Base-by-base conservation (phyloP, 495 filamentous ascomycete species). In the Bombardia bombarda region DNA sequence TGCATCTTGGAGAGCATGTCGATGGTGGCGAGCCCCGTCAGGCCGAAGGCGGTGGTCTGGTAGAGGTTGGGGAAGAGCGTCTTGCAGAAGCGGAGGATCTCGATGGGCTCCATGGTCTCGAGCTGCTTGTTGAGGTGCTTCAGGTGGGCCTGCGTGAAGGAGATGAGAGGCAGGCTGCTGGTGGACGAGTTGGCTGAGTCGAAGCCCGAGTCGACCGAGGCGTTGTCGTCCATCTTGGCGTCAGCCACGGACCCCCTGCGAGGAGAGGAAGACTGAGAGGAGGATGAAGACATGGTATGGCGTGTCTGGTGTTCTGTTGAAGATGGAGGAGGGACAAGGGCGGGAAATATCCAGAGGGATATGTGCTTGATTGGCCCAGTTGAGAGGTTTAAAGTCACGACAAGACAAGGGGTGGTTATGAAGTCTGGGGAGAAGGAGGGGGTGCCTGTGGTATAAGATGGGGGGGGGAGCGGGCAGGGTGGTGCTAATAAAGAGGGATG, bases 31-130 rank as follows among this genome's bases (percentile, higher is more conserved):
- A 98, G 80, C 37, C 92, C 92, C 5, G 90, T 94, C 32, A 97
- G 72, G 32, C 92, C 92, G 53, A 98, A 96, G 30, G 92, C 90
- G n/a, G 92, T 97, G 33, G 89, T 90, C 68, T 98, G 92, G 69
- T 82, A 97, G 10, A 98, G 82, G 54, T 80, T 79, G 42, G 92
- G 93, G 53, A 98, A 82, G 43, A 90, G 84, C 38, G 82, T 83
- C 58, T 88, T 81, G 73, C 83, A 88, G 87, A 94, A 96, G 69
- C 77, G 81, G 43, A 98, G 74, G 56, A 97, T 83, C 52, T 94
- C 90, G 80, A 67, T 51, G 24, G 71, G 64, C 49, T 87, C 78
- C 55, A 95, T 84, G 51, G 78, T 79, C 55, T 88, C 81, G 47
- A 98, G 68, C 57, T 93, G 87, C 50, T 76, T 70, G 73, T 98